phyloP scores from a whole-genome alignment of 208 protist genomes.

The Trypanosoma lewisi region DNA sequence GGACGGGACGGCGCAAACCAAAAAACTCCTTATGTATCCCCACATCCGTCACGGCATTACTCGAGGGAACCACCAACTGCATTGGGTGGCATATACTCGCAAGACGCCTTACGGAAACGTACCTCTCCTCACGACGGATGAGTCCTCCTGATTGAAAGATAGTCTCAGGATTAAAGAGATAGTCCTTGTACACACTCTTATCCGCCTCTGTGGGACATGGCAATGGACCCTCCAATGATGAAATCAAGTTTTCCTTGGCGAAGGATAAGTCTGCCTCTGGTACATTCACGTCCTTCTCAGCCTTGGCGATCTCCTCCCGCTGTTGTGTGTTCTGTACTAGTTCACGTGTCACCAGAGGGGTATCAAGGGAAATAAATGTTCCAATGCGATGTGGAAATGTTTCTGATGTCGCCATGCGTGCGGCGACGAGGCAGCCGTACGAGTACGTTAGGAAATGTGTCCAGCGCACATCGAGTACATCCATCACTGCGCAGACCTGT shows the following conservation, averaged over 20 bases:
- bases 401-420: constrained; percentile 59
- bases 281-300: constrained; percentile 78
- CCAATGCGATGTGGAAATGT: constrained; percentile 70
- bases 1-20: constrained; percentile 48
- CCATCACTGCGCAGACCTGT: constrained; percentile 68
- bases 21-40: constrained; percentile 78
- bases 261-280: constrained; percentile 54
- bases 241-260: constrained; percentile 50
- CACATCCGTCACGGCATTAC: constrained; percentile 45
- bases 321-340: constrained; percentile 51
- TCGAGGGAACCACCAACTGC: constrained; percentile 70
- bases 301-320: constrained; percentile 62
- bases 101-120: constrained; percentile 58
- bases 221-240: constrained; percentile 41
- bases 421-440: constrained; percentile 75
- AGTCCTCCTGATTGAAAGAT: constrained; percentile 48
- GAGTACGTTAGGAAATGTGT: constrained; percentile 73
- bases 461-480: constrained; percentile 80
- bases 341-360: constrained; percentile 61
- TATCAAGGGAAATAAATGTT: constrained; percentile 68
- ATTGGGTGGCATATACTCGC: constrained; percentile 67
- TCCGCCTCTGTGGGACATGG: constrained; percentile 43
- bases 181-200: constrained; percentile 44
- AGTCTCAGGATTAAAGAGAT: constrained; percentile 39
- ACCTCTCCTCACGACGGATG: constrained; percentile 52